Base-by-base conservation (phyloP, 305 asterid species). In the Andrographis paniculata region DNA sequence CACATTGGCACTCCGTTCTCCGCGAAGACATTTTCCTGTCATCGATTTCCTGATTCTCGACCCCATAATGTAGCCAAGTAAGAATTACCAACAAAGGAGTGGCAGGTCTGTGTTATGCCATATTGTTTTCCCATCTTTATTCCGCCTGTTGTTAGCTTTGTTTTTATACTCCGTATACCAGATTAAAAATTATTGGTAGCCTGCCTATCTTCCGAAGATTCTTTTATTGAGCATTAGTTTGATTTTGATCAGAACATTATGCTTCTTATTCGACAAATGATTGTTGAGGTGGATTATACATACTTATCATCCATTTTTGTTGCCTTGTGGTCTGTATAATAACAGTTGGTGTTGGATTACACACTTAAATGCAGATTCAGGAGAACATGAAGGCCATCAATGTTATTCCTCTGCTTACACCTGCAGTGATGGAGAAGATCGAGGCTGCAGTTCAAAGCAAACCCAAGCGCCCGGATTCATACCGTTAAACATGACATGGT, bases 351-450 rank as follows among this genome's bases (percentile, higher is more conserved):
- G 1, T 4, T 33, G 33, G 6, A 27, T 0, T 0, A 0, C 6
- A 14, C 17, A 18, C 19, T 12, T 14, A 14, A 6, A 50, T 50
- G 60, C 92, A 91, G 97, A 83, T 92, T 51, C 50, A 74, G 64
- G 99, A 87, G 72, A 92, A 92, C 75, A 92, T 92, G 99, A 87
- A 87, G 69, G 97, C 97, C 22, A 59, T 92, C 55, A 73, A 84
- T 56, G 94, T 74, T 35, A 84, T 92, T 62, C 99, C 99, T 2
- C 53, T 73, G 80, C 82, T 92, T 21, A 84, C 95, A 5, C 94
- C 96, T 4, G 63, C 59, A 0, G 87, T 92, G 55, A 15, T 84
- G 76, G 99, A 92, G 82, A 79, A 66, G 63, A 92, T 92, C 28
- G 99, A 92, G 63, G 79, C 87, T 41, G 70, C 74, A 45, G 88